Conservation (phyloP, 1,284 basidiomycete species). For the Cerioporus squamosus region DNA sequence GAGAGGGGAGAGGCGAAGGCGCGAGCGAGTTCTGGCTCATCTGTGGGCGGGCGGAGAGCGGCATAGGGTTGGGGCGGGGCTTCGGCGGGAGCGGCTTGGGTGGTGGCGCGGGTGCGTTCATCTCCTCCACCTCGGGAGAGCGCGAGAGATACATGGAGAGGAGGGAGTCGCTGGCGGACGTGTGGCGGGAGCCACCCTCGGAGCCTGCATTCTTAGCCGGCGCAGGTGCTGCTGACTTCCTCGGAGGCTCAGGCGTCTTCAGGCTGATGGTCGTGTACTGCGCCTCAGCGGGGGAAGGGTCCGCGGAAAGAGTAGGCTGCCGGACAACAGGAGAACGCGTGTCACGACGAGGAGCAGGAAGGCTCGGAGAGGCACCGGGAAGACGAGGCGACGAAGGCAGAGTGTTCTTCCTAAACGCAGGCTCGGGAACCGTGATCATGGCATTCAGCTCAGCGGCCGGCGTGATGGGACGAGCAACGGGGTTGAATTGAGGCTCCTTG, state of each 20-base stretch:
- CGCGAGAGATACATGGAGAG: conserved; percentile 36
- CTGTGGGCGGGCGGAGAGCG: conserved; percentile 18
- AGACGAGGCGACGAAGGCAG: conserved; percentile 19
- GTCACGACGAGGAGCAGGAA: conserved; percentile 32
- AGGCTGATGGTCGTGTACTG: conserved; percentile 28
- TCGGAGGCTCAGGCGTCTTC: conserved; percentile 24
- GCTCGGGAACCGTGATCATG: conserved; percentile 33
- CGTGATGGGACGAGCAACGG: conserved; percentile 38
- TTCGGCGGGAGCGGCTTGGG: conserved; percentile 17
- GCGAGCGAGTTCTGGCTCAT: conserved; percentile 16
- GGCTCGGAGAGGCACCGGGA: conserved; percentile 6
- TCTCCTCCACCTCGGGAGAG: conserved; percentile 17
- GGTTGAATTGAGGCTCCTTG: conserved; percentile 11
- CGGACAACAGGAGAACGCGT: conserved; percentile 28
- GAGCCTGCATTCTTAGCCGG: not conserved
- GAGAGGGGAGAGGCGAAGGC: conserved; percentile 14
- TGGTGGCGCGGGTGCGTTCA: conserved; percentile 16
- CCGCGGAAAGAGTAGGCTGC: conserved; percentile 18
- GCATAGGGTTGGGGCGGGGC: conserved; percentile 16
- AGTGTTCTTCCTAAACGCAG: conserved; percentile 20
- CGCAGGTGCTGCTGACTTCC: conserved; percentile 1
- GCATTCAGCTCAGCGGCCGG: conserved; percentile 39
- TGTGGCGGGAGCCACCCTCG: conserved; percentile 2
- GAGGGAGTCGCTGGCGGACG: conserved; percentile 30
- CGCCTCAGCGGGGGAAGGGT: conserved; percentile 20